Percentiles rank a stretch among this genome's conserved stretches.
These are phyloP conservation scores for Fraxinus platypoda DNA, from an alignment of 305 asterid species.

Conservation along the genomic window DNA sequence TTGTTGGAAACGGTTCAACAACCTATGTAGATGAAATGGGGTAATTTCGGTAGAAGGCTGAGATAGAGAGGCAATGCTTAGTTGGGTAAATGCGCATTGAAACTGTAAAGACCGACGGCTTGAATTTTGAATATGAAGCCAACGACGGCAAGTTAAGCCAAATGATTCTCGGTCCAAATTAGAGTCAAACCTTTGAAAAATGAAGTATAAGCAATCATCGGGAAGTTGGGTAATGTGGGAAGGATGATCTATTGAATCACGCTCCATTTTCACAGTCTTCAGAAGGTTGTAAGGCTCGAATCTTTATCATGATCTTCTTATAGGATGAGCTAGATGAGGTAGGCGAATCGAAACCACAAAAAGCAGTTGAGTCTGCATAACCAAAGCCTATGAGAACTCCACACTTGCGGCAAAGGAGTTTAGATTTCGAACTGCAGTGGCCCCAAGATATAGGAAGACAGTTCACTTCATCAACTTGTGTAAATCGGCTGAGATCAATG, in stretches of 20 bases:
- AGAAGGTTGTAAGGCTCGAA: slow-evolving; percentile 63
- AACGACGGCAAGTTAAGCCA: slow-evolving; percentile 70
- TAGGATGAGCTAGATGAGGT: slow-evolving; percentile 52
- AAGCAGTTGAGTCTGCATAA: slow-evolving; percentile 55
- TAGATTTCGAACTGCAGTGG: slow-evolving; percentile 51
- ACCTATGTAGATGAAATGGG: slow-evolving; percentile 42
- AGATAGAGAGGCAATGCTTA: slow-evolving; percentile 36
- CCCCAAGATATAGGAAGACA: slow-evolving; percentile 65
- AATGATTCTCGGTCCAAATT: slow-evolving; percentile 41
- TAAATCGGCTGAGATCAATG: slow-evolving; percentile 77
- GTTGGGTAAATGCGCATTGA: slow-evolving; percentile 46
- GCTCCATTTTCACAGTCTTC: slow-evolving; percentile 33
- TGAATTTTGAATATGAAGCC: slow-evolving; percentile 63
- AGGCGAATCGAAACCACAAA: slow-evolving; percentile 63
- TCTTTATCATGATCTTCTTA: slow-evolving; percentile 58
- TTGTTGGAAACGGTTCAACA: slow-evolving; percentile 51
- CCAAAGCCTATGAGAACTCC: slow-evolving; percentile 68
- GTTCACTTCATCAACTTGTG: slow-evolving; percentile 64
- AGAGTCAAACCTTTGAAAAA: slow-evolving; percentile 2
- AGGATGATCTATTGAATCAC: background rate
- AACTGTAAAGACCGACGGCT: slow-evolving; percentile 60
- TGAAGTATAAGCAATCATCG: slow-evolving; percentile 20
- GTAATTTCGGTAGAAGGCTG: slow-evolving; percentile 31
- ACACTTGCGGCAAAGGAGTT: slow-evolving; percentile 77
- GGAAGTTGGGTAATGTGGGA: slow-evolving; percentile 34